These are phyloP conservation scores for Microsporum canis DNA, from an alignment of 2,329 filamentous ascomycete genomes.

Conservation along the genomic window DNA sequence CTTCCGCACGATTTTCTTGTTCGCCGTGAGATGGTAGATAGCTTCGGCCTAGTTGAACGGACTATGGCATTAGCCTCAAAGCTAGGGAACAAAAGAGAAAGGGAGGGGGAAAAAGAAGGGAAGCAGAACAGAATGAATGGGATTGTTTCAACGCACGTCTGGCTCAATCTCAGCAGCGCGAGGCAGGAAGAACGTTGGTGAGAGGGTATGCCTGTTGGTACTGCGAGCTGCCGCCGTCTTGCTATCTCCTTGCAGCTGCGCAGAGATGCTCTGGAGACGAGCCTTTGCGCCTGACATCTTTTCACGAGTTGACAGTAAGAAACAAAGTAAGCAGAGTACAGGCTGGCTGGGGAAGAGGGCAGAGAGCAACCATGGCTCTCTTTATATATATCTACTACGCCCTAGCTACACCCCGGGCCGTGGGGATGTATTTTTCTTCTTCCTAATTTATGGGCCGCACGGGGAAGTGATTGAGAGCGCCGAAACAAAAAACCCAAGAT, in stretches of 20 bases:
- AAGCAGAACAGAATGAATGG: background rate
- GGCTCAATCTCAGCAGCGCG: constrained; percentile 83
- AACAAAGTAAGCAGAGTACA: background rate
- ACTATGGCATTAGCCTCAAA: background rate
- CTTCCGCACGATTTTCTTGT: constrained; percentile 60
- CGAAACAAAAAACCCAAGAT: too few relatives aligned
- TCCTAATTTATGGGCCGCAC: background rate
- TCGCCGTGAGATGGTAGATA: constrained; percentile 73
- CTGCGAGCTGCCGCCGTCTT: constrained; percentile 22
- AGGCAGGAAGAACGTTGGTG: constrained; percentile 76
- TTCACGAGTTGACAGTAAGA: background rate
- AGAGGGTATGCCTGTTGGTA: constrained; percentile 47
- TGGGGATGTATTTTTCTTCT: background rate
- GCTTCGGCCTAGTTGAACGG: constrained; percentile 49
- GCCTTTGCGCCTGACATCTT: constrained; percentile 21
- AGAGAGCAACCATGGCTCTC: background rate
- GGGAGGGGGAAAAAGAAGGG: background rate
- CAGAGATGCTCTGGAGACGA: constrained; percentile 22
- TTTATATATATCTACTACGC: background rate
- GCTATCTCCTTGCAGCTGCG: constrained; percentile 19
- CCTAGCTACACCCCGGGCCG: background rate
- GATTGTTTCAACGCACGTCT: constrained; percentile 37
- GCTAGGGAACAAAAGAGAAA: background rate
- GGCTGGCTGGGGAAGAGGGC: background rate
- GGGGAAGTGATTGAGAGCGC: background rate